Evolutionary conservation across 495 filamentous ascomycete species (phyloP), one percentile per base, ranked within the genome.

Genomic region (Parachaetomium inaequale): DNA sequence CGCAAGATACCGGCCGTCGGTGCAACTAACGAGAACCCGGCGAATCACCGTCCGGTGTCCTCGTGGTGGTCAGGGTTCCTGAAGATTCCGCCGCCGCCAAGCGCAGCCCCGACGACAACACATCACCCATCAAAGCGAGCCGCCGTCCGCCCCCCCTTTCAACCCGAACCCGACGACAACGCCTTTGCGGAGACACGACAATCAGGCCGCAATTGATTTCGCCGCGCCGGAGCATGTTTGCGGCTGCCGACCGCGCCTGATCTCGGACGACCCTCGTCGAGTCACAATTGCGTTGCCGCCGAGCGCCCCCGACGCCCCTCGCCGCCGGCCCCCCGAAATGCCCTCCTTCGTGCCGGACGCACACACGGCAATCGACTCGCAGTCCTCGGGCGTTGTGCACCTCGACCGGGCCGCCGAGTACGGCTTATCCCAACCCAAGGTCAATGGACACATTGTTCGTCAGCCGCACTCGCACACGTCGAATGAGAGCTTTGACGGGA

Each of bases 321-420:
- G 45, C 38, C 55, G 28, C 36, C 26, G 23, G 36, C 21, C 50
- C 49, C 65, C 58, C 65, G 73, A 79, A 69, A 87, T 87, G 84
- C 84, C 84, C 74, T 82, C 82, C 60, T 82, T 84, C 71, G 51
- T 84, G 71, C 73, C 79, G 63, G 81, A 82, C 72, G 75, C 80
- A 58, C 75, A 73, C 66, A 75, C 75, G 63, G 74, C 74, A 61
- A 75, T 79, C 63, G 78, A 78, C 65, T 72, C 75, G 55, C 74
- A 76, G 42, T 72, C 70, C 63, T 67, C 65, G 46, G 70, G 70
- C 50, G 55, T 74, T 42, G 66, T 75, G 51, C 71, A 75, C 47
- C 70, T 75, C 42, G 62, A 71, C 57, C 62, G 62, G n/a, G 60
- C 63, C 14, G 65, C 66, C 62, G 61, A 62, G 45, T 75, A 69